These are phyloP conservation scores for Rhodomyrtus tomentosa DNA, from an alignment of 345 rosid species.

Conservation along the genomic window DNA sequence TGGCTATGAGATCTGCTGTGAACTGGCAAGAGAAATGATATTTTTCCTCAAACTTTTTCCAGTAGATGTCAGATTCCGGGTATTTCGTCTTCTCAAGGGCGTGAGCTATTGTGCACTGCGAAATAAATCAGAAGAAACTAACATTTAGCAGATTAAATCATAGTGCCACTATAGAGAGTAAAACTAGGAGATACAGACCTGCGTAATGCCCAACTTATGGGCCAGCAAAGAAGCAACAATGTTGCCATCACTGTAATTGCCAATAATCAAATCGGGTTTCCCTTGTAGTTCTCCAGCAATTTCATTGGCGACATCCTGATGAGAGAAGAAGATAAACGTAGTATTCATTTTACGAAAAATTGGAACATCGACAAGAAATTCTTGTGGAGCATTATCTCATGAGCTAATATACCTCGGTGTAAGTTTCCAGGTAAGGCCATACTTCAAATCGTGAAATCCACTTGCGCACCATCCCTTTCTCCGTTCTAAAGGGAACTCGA, in stretches of 20 bases:
- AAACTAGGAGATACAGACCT: constrained; percentile 27
- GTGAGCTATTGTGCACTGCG: constrained; percentile 93
- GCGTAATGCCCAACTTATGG: constrained; percentile 44
- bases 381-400: not conserved
- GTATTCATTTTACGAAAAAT: not conserved
- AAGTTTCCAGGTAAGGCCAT: constrained; percentile 94
- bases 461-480: constrained; percentile 66
- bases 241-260: constrained; percentile 48
- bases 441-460: constrained; percentile 98
- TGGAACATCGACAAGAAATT: not conserved
- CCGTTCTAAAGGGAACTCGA: constrained; percentile 79
- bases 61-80: constrained; percentile 91
- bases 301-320: constrained; percentile 49
- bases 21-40: constrained; percentile 96
- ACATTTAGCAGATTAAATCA: not conserved
- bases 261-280: constrained; percentile 42
- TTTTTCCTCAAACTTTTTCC: constrained; percentile 88
- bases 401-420: constrained; percentile 52
- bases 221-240: constrained; percentile 40
- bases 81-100: constrained; percentile 96
- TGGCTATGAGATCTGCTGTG: constrained; percentile 89
- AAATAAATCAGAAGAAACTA: not conserved
- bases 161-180: not conserved
- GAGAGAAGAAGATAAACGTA: not conserved
- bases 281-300: constrained; percentile 36